Conservation (phyloP, 2,329 filamentous ascomycete genomes). For the Ophiocordyceps robertsii region DNA sequence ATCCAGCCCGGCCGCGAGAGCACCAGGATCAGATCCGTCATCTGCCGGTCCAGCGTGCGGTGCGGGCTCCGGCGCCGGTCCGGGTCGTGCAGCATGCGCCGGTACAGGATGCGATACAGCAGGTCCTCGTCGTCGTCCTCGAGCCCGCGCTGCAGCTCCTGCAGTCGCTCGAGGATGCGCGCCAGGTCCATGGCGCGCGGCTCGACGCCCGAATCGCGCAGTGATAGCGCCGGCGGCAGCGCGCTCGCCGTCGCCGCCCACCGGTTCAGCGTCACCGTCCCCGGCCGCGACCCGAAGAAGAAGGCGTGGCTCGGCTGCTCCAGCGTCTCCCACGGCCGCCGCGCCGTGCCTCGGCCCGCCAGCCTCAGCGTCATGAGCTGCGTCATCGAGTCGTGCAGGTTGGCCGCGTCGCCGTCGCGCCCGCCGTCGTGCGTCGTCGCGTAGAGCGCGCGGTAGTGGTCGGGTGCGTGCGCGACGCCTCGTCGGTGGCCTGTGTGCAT, state of each 20-base stretch:
- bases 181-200: slow-evolving; percentile 48
- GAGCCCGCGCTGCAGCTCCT: slow-evolving; percentile 40
- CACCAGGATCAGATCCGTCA: slow-evolving; percentile 57
- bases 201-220: slow-evolving; percentile 42
- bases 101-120: slow-evolving; percentile 53
- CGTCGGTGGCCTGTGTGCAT: slow-evolving; percentile 40
- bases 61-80: slow-evolving; percentile 48
- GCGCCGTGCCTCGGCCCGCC: slow-evolving; percentile 26
- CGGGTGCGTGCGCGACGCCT: slow-evolving; percentile 38
- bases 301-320: slow-evolving; percentile 64
- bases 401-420: slow-evolving; percentile 31
- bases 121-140: slow-evolving; percentile 44
- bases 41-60: slow-evolving; percentile 54
- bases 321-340: slow-evolving; percentile 53
- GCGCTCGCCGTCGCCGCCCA: slow-evolving; percentile 49
- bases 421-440: slow-evolving; percentile 32
- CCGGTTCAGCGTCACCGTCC: slow-evolving; percentile 59
- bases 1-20: slow-evolving; percentile 59
- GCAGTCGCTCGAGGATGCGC: slow-evolving; percentile 44
- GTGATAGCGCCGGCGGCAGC: slow-evolving; percentile 39
- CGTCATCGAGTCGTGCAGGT: slow-evolving; percentile 40
- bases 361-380: slow-evolving; percentile 44
- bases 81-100: slow-evolving; percentile 52
- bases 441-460: slow-evolving; percentile 43
- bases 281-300: slow-evolving; percentile 50